A percentile compares a stretch with the other conserved stretches of the same genome.
phyloP scores from a whole-genome alignment of 2,329 filamentous ascomycete genomes.

The Cyphellophora europaea region DNA sequence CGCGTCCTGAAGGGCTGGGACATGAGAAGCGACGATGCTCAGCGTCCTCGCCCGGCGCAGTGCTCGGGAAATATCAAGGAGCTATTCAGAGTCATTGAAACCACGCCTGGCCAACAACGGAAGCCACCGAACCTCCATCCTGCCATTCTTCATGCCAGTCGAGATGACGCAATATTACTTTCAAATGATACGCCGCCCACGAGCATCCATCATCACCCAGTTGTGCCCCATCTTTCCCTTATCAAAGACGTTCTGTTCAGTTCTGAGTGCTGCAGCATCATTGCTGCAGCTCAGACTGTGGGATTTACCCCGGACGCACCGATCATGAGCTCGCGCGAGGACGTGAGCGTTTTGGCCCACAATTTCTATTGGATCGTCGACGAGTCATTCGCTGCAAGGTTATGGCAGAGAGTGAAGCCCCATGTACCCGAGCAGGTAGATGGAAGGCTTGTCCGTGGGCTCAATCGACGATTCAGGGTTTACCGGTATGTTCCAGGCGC shows the following conservation, averaged over 20 bases:
- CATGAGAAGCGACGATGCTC: slow-evolving; percentile 37
- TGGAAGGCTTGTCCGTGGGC: slow-evolving; percentile 50
- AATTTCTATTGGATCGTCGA: slow-evolving; percentile 69
- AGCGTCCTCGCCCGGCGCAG: slow-evolving; percentile 45
- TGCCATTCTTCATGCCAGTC: slow-evolving; percentile 55
- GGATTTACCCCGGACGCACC: slow-evolving; percentile 61
- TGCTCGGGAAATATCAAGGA: slow-evolving; percentile 50
- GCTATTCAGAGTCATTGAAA: slow-evolving; percentile 52
- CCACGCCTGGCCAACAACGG: slow-evolving; percentile 47
- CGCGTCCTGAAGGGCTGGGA: slow-evolving; percentile 54
- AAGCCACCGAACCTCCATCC: slow-evolving; percentile 61
- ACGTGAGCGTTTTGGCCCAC: slow-evolving; percentile 54
- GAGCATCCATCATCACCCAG: slow-evolving; percentile 50
- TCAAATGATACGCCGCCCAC: slow-evolving; percentile 35
- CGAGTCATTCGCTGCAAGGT: slow-evolving; percentile 49
- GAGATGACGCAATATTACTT: slow-evolving; percentile 48
- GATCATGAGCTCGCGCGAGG: slow-evolving; percentile 54
- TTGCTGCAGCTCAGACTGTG: slow-evolving; percentile 56
- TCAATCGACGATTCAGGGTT: slow-evolving; percentile 62
- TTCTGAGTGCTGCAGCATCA: slow-evolving; percentile 56
- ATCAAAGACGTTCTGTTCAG: slow-evolving; percentile 51
- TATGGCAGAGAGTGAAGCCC: slow-evolving; percentile 52
- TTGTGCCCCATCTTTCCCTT: slow-evolving; percentile 53
- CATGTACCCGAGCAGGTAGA: slow-evolving; percentile 48
- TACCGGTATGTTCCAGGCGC: slow-evolving; percentile 66